Evolutionary conservation across 225 moss, liverwort and hornwort species (phyloP), one percentile per base, ranked within the genome.

Genomic region (Ulota crispa): DNA sequence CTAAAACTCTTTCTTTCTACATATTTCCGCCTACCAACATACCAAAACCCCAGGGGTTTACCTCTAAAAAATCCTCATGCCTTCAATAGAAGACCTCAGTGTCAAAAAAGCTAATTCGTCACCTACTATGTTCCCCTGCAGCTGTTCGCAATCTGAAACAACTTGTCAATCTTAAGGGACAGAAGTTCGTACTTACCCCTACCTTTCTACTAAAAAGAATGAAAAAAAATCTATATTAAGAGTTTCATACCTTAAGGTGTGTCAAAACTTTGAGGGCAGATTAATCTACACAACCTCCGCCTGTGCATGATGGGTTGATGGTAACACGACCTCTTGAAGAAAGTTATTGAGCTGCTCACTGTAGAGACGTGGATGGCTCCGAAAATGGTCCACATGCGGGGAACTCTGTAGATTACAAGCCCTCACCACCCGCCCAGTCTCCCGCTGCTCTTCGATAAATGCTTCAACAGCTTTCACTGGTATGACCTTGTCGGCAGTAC

Each of bases 381-480:
- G 90, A 84, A 95, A 98, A 83, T 98, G 98, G 79, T 98, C 98
- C 28, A 98, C 94, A 64, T 98, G 98, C 15, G 98, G 94, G 54
- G 98, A 98, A 1, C 89, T 92, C 55, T 93, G 92, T 31, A 98
- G 73, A 76, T 98, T 98, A 72, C 88, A 94, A 82, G 95, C 85
- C 78, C 87, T 89, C 82, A 98, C 98, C 47, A 88, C 81, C 23
- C 92, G 94, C n/a, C 97, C 97, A 52, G 87, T 79, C 76, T 84
- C 80, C 67, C 94, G 86, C 79, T 98, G 98, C 70, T 95, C 89
- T 68, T 94, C 95, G 45, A 95, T 95, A 63, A 98, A 98, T 7
- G 94, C 89, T 70, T 98, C 98, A 59, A 98, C 93, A 14, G 87
- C 76, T 64, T 89, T 85, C 2, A 84, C 89, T 31, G 95, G 95